A percentile compares a stretch with the other conserved stretches of the same genome.
Evolutionary conservation across 1,284 basidiomycete genomes (phyloP).

Genomic region (Tylopilus sp.): DNA sequence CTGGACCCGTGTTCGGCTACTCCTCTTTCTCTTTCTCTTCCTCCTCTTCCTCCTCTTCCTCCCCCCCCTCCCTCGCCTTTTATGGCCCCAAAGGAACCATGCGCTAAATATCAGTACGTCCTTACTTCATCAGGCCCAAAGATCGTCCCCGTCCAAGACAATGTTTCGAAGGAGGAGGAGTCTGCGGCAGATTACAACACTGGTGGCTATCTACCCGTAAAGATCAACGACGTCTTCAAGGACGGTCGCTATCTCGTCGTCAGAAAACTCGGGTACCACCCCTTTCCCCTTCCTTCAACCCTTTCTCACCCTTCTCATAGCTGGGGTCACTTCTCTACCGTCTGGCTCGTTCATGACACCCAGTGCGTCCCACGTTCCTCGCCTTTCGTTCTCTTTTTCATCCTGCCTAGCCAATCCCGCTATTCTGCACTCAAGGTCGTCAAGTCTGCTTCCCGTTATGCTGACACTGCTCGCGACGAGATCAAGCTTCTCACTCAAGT

Average conservation of each 20-base stretch:
- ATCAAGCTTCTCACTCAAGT: slow-evolving; percentile 83
- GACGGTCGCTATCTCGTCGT: slow-evolving; percentile 75
- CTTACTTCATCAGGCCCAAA: slow-evolving; percentile 62
- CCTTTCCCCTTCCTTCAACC: slow-evolving; percentile 10
- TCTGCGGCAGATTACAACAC: slow-evolving; percentile 74
- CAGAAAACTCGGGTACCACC: slow-evolving; percentile 74
- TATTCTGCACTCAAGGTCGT: slow-evolving; percentile 91
- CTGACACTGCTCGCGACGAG: slow-evolving; percentile 88
- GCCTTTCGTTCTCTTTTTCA: slow-evolving; percentile 15
- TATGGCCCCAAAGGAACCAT: slow-evolving; percentile 65
- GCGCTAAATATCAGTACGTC: slow-evolving; percentile 71
- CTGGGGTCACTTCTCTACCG: slow-evolving; percentile 90
- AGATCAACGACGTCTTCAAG: slow-evolving; percentile 77
- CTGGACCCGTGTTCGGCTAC: slow-evolving; percentile 21
- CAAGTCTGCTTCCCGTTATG: slow-evolving; percentile 82
- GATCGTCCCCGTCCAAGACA: slow-evolving; percentile 64
- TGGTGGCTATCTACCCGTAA: slow-evolving; percentile 78
- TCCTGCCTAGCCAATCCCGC: slow-evolving; percentile 45
- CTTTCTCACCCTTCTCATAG: slow-evolving; percentile 38
- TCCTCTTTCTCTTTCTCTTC: slow-evolving; percentile 1
- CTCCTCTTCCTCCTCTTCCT: slow-evolving; percentile 15
- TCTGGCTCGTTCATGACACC: slow-evolving; percentile 76
- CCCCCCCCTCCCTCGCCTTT: slow-evolving; percentile 24
- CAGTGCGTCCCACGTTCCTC: slow-evolving; percentile 45
- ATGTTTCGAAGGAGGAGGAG: slow-evolving; percentile 68